Evolutionary conservation across 176 grass and related monocot species (phyloP), one percentile per base, ranked within the genome.

Genomic region (Lolium perenne): DNA sequence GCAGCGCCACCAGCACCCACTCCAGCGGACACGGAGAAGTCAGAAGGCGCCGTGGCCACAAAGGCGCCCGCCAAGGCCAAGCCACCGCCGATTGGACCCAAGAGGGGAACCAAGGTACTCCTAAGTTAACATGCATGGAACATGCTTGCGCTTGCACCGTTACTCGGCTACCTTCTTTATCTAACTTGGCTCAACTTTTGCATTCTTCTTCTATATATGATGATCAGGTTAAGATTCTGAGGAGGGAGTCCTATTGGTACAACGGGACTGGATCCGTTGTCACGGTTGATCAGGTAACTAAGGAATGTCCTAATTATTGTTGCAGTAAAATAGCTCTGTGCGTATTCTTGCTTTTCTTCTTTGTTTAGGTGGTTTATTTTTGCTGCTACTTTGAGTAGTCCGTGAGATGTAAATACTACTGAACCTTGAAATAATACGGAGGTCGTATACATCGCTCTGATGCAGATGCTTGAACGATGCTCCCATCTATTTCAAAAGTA

Each of bases 241-340:
- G 92, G 87, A 95, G 89, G 87, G 95, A 97, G 64, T 97, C 95
- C 72, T 97, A 97, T 85, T 97, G 93, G 95, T 95, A 93, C 89
- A 97, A 95, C 75, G 93, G 93, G 29, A 95, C 92, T 17, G 93
- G 95, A 80, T 82, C 80, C 56, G 91, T 97, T 47, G 85, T 97
- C 40, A 93, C 92, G 3, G 92, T 97, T 32, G 95, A 97, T 89
- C 95, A 97, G 93, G 95, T 95, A 83, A 12, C 23, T 13, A 50
- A 16, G 7, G n/a, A 21, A 21, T 10, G 18, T 45, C 40, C 40
- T 5, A 5, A 46, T 45, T 8, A 5, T 46, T 45, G n/a, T 15
- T 74, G 47, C 13, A 54, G 35, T 20, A 9, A 15, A 76, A 76
- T 54, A 25, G 49, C 10, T 43, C 38, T 41, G 17, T 45, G 49